Percentiles rank a stretch among this genome's conserved stretches.
These are phyloP conservation scores for Pythium brachiatum DNA, from an alignment of 352 stramenopile genomes.

Conservation along the genomic window DNA sequence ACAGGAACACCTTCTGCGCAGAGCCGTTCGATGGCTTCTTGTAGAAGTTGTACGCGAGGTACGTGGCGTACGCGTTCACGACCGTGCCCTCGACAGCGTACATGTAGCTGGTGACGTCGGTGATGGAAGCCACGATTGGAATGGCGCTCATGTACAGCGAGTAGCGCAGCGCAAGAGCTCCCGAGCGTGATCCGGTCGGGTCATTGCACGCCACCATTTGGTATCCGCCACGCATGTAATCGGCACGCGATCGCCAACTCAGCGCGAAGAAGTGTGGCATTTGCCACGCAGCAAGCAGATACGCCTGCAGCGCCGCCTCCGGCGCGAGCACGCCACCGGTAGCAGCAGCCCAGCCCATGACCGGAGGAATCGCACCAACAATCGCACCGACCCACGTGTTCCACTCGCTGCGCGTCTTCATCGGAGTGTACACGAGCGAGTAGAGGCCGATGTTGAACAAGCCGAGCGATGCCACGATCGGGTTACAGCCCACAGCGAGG, in stretches of 20 bases:
- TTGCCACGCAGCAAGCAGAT: constrained; percentile 97
- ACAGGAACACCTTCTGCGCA: constrained; percentile 96
- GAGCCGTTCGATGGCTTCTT: constrained; percentile 92
- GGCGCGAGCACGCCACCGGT: constrained; percentile 79
- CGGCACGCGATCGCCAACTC: constrained; percentile 94
- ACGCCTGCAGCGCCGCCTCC: constrained; percentile 73
- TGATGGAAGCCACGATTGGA: constrained; percentile 89
- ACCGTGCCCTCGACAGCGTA: constrained; percentile 96
- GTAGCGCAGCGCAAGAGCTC: constrained; percentile 92
- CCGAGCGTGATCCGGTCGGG: constrained; percentile 90
- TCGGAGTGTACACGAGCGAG: constrained; percentile 97
- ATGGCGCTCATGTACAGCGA: constrained; percentile 94
- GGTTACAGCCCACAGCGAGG: constrained; percentile 92
- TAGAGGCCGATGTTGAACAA: constrained; percentile 98
- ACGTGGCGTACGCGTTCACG: constrained; percentile 95
- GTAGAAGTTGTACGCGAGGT: constrained; percentile 95
- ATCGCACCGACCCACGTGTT: constrained; percentile 99
- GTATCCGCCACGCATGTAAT: constrained; percentile 91
- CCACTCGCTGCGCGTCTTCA: constrained; percentile 95
- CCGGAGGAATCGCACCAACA: constrained; percentile 97
- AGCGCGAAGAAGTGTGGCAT: constrained; percentile 99
- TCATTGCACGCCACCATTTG: constrained; percentile 95
- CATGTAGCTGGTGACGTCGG: constrained; percentile 97
- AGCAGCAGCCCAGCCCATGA: constrained; percentile 98
- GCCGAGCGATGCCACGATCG: constrained; percentile 94